Percentiles rank a stretch among this genome's conserved stretches.
Conservation (phyloP, 2,329 filamentous ascomycete species). For the Pseudocercospora fuligena region DNA sequence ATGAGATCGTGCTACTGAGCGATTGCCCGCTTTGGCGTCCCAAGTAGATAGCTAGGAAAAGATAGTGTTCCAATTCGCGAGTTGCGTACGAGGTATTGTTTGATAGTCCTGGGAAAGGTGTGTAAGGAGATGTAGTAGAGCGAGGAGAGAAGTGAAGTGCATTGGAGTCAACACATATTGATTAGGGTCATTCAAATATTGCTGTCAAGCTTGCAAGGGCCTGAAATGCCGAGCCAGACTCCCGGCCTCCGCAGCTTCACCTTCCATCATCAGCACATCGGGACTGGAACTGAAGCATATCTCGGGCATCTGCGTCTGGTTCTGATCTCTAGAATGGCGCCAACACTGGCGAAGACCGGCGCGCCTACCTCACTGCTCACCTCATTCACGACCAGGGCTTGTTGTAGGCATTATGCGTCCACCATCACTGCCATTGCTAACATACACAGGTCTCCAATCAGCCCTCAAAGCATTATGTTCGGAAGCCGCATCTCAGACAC, state of each 20-base stretch:
- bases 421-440: slow-evolving; percentile 15
- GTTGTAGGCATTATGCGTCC: slow-evolving; percentile 30
- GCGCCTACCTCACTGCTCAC: slow-evolving; percentile 31
- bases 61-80: no score
- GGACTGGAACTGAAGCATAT: background rate
- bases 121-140: no score
- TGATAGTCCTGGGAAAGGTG: no score
- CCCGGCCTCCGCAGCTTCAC: background rate
- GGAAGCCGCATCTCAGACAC: slow-evolving; percentile 29
- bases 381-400: slow-evolving; percentile 37
- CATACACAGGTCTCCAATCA: slow-evolving; percentile 45
- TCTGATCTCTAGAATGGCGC: background rate
- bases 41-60: no score
- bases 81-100: no score
- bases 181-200: background rate
- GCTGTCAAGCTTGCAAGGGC: background rate
- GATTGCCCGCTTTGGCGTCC: no score
- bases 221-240: background rate
- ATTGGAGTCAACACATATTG: background rate
- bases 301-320: background rate
- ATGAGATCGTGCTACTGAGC: no score
- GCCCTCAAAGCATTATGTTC: slow-evolving; percentile 33
- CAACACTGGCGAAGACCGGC: background rate
- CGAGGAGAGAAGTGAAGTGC: no score
- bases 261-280: background rate